These are phyloP conservation scores for Penicillium coprophilum DNA, from an alignment of 495 filamentous ascomycete genomes.

Conservation along the genomic window DNA sequence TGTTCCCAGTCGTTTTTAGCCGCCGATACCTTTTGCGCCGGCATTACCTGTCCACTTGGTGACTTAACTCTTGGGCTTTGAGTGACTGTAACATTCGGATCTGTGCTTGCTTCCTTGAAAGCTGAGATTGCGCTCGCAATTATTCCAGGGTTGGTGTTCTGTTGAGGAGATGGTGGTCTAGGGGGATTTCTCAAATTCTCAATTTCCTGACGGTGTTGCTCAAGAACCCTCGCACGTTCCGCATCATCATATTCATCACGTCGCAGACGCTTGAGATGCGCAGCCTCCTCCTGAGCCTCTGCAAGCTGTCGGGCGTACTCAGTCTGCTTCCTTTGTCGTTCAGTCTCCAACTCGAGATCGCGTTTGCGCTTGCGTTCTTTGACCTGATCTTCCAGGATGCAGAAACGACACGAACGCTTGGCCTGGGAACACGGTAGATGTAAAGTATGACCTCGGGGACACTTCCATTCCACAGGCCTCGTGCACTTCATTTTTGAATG, in stretches of 20 bases:
- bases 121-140: too few species aligned
- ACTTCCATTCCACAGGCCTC: constrained; percentile 46
- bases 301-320: constrained; percentile 52
- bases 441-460: constrained; percentile 52
- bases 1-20: constrained; percentile 58
- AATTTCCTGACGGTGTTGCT: constrained; percentile 46
- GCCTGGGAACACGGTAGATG: constrained; percentile 37
- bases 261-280: constrained; percentile 45
- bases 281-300: constrained; percentile 59
- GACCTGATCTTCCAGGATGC: constrained; percentile 45
- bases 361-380: constrained; percentile 44
- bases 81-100: not conserved
- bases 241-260: constrained; percentile 48
- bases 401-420: constrained; percentile 28
- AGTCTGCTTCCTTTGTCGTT: constrained; percentile 48
- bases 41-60: not conserved
- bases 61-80: not conserved
- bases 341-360: constrained; percentile 55
- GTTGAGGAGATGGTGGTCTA: not conserved
- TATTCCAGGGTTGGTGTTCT: not conserved
- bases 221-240: constrained; percentile 45
- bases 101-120: too few species aligned
- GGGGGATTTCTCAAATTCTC: constrained; percentile 15
- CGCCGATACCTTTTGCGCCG: constrained; percentile 19
- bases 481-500: constrained; percentile 64